phyloP scores from a whole-genome alignment of 371 early-diverging fungal genomes.

The Catenaria anguillulae region DNA sequence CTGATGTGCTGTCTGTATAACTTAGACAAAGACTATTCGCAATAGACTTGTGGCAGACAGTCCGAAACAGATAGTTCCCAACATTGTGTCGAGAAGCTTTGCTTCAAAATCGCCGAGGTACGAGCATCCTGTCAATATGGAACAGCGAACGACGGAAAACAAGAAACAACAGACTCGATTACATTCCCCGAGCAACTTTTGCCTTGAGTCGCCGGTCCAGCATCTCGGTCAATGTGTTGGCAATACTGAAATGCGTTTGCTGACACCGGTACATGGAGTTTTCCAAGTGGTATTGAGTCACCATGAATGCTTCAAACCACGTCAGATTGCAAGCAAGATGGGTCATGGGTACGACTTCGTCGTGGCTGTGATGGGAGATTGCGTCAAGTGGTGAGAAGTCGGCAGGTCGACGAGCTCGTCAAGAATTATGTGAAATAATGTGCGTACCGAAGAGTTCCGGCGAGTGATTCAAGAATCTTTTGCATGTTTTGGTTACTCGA shows the following conservation, averaged over 20 bases:
- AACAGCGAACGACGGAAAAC: too few species aligned
- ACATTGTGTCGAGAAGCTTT: too few species aligned
- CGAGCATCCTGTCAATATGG: too few species aligned
- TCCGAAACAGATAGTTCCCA: too few species aligned
- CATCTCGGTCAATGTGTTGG: constrained; percentile 20
- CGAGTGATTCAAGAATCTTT: constrained; percentile 33
- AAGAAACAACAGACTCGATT: too few species aligned
- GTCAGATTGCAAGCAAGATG: constrained; percentile 19
- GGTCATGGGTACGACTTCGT: constrained; percentile 21
- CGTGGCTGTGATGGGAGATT: too few species aligned
- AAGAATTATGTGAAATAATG: too few species aligned
- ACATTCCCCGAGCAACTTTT: background rate
- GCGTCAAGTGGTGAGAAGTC: too few species aligned
- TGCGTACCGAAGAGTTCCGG: constrained; percentile 60
- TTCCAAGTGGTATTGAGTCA: constrained; percentile 22
- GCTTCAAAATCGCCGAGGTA: too few species aligned
- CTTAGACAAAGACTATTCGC: too few species aligned
- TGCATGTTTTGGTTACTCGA: constrained; percentile 18
- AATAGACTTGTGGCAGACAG: too few species aligned
- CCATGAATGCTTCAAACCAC: constrained; percentile 27
- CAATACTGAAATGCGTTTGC: constrained; percentile 25
- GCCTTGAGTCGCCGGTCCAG: constrained; percentile 9
- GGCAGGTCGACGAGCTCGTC: constrained; percentile 45
- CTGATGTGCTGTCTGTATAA: too few species aligned
- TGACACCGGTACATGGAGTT: constrained; percentile 28